Evolutionary conservation across 2,329 filamentous ascomycete genomes (phyloP).

Genomic region (Nakataea oryzae): DNA sequence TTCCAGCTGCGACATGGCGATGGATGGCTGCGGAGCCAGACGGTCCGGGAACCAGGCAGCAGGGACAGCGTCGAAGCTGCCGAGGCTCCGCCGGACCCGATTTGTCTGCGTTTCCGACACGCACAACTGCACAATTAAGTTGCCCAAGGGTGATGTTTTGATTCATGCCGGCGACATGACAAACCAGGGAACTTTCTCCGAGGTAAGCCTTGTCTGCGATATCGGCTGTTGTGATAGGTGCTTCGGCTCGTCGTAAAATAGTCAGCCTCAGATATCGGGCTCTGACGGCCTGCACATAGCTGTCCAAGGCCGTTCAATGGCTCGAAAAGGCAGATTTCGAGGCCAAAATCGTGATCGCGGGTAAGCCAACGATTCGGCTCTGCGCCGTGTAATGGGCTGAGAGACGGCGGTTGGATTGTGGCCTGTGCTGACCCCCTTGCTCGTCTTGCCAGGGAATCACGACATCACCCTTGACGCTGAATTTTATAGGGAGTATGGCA

Average conservation of each 20-base stretch:
- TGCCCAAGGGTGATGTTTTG: constrained; percentile 63
- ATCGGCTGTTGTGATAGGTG: no score
- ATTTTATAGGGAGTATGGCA: constrained; percentile 46
- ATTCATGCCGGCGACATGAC: constrained; percentile 71
- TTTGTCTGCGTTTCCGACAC: constrained; percentile 72
- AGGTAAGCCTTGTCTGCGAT: constrained; percentile 23
- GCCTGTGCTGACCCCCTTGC: not conserved
- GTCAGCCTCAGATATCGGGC: not conserved
- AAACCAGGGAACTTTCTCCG: constrained; percentile 54
- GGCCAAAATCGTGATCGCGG: constrained; percentile 59
- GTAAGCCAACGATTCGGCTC: constrained; percentile 23
- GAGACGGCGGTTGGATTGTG: not conserved
- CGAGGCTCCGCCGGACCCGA: constrained; percentile 40
- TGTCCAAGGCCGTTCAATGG: constrained; percentile 42
- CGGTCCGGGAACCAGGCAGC: not conserved
- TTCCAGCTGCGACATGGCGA: not conserved
- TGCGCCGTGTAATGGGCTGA: no score
- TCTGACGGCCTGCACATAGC: not conserved
- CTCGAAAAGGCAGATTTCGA: constrained; percentile 58
- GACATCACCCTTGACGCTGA: constrained; percentile 59
- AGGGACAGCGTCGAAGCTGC: not conserved
- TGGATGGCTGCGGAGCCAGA: not conserved
- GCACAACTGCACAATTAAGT: constrained; percentile 53
- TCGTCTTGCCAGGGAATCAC: constrained; percentile 52
- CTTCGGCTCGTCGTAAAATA: not conserved